Evolutionary conservation across 2,329 filamentous ascomycete genomes (phyloP).

Genomic region (Monosporascus sp.): DNA sequence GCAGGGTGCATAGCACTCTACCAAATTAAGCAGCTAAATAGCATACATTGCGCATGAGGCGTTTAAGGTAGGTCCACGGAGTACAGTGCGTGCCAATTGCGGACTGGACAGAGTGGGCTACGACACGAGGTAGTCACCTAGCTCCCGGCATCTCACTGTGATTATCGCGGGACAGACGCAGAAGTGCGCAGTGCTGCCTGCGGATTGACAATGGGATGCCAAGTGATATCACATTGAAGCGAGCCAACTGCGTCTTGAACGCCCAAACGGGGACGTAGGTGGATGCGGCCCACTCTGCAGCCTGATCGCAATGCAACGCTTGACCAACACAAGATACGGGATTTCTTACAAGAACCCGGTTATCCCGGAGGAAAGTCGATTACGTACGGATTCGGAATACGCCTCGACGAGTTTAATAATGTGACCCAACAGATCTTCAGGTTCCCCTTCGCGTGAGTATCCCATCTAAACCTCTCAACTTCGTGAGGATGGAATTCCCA

Average conservation of each 20-base stretch:
- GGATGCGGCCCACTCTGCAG: neutral
- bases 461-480: conserved; percentile 25
- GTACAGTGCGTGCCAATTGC: too few species aligned
- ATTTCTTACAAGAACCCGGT: neutral
- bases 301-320: neutral
- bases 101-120: too few species aligned
- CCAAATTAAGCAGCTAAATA: neutral
- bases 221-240: neutral
- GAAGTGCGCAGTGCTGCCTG: neutral
- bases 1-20: neutral
- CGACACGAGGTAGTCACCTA: too few species aligned
- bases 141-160: too few species aligned
- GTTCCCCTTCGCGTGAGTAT: conserved; percentile 14
- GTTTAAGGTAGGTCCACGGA: neutral
- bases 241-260: neutral
- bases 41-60: too few species aligned
- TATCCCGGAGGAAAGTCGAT: conserved; percentile 14
- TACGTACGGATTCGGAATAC: conserved; percentile 22
- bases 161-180: too few species aligned
- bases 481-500: conserved; percentile 26
- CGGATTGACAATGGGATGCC: neutral
- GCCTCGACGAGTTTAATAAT: conserved; percentile 12
- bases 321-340: neutral
- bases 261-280: neutral
- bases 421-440: conserved; percentile 20